Conservation (phyloP, 1,284 basidiomycete genomes). For the Ceratobasidium sp. region DNA sequence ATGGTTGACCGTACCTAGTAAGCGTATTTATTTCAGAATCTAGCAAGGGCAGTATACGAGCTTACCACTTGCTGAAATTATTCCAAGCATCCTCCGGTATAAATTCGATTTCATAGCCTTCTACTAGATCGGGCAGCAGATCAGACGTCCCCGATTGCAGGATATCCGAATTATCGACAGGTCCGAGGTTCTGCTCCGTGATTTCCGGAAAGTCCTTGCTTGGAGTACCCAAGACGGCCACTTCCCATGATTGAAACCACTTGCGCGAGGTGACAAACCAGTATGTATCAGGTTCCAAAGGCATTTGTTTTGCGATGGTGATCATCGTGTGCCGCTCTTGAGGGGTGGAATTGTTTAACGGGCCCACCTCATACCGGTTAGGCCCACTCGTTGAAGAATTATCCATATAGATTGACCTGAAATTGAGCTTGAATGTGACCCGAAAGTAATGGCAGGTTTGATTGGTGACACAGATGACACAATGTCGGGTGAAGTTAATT, state of each 20-base stretch:
- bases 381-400: not conserved
- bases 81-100: constrained; percentile 78
- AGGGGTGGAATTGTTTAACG: constrained; percentile 44
- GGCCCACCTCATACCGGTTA: not conserved
- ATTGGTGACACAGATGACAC: not conserved
- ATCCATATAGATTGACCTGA: not conserved
- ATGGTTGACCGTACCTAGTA: constrained; percentile 71
- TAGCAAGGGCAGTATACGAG: constrained; percentile 38
- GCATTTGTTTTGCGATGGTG: constrained; percentile 53
- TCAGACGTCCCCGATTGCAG: constrained; percentile 51
- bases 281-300: constrained; percentile 68
- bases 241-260: constrained; percentile 80
- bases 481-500: too few species aligned
- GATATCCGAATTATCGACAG: constrained; percentile 75
- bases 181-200: constrained; percentile 59
- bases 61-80: constrained; percentile 70
- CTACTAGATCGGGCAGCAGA: constrained; percentile 42
- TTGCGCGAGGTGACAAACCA: constrained; percentile 77
- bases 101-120: constrained; percentile 78
- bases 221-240: constrained; percentile 67
- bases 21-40: constrained; percentile 18
- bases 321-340: constrained; percentile 60
- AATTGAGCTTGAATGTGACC: not conserved
- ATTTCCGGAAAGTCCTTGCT: constrained; percentile 42
- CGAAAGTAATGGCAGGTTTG: not conserved